Evolutionary conservation across 345 rosid species (phyloP).

Genomic region (Viola odorata): DNA sequence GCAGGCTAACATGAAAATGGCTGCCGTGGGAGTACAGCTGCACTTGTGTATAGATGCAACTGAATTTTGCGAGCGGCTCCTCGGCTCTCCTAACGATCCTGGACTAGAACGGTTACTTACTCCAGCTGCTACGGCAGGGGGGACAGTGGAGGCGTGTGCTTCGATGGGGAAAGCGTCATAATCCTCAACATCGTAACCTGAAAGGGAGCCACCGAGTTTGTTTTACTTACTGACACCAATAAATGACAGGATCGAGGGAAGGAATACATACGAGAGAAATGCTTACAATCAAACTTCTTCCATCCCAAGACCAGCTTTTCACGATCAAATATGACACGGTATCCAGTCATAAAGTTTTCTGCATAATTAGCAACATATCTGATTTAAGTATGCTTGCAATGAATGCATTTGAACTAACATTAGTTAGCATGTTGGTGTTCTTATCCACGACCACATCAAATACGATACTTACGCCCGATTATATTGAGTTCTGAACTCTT

Average conservation of each 20-base stretch:
- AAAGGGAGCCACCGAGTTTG: neutral
- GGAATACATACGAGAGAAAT: neutral
- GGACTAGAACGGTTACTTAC: constrained; percentile 31
- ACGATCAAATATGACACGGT: constrained; percentile 68
- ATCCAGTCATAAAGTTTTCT: constrained; percentile 91
- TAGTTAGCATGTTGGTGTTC: neutral
- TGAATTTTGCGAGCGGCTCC: constrained; percentile 30
- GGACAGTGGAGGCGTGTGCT: constrained; percentile 37
- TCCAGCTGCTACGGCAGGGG: constrained; percentile 69
- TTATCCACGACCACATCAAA: neutral
- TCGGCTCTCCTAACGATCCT: constrained; percentile 26
- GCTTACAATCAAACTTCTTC: constrained; percentile 76
- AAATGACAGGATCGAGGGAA: neutral
- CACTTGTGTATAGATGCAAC: constrained; percentile 17
- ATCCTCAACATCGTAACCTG: constrained; percentile 68
- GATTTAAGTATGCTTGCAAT: neutral
- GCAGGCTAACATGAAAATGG: constrained; percentile 12
- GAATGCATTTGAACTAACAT: neutral
- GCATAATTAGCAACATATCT: constrained; percentile 17
- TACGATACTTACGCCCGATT: constrained; percentile 57
- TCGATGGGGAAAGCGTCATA: constrained; percentile 18
- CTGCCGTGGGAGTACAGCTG: constrained; percentile 5
- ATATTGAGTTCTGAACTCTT: constrained; percentile 68
- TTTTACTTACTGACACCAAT: neutral
- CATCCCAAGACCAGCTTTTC: constrained; percentile 67